Percentiles rank a stretch among this genome's conserved stretches.
These are phyloP conservation scores for Lepiota venenata DNA, from an alignment of 768 basidiomycete species.

Conservation along the genomic window DNA sequence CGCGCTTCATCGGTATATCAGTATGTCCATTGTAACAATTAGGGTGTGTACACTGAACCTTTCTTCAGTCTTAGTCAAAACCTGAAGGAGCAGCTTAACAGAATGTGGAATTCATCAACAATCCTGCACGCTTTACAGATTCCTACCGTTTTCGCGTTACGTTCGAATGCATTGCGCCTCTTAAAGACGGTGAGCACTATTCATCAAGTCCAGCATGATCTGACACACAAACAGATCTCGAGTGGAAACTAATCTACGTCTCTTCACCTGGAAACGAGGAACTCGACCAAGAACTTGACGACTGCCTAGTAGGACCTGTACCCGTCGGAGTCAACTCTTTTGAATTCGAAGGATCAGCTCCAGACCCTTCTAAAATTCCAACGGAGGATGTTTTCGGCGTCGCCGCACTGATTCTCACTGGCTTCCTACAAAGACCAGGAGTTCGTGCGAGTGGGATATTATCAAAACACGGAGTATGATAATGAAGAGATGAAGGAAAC, in stretches of 20 bases:
- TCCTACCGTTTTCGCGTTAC: conserved; percentile 92
- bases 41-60: conserved; percentile 38
- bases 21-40: conserved; percentile 63
- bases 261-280: conserved; percentile 89
- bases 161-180: conserved; percentile 91
- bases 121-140: conserved; percentile 89
- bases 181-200: conserved; percentile 70
- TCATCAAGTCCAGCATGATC: background rate
- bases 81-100: conserved; percentile 21
- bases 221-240: conserved; percentile 62
- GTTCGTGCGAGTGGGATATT: conserved; percentile 99
- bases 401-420: conserved; percentile 94
- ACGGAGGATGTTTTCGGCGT: conserved; percentile 91
- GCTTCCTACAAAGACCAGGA: conserved; percentile 95
- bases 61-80: conserved; percentile 8
- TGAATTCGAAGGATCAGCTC: conserved; percentile 89
- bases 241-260: conserved; percentile 98
- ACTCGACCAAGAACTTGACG: conserved; percentile 96
- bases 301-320: conserved; percentile 96
- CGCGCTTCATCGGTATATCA: background rate
- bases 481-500: conserved; percentile 85
- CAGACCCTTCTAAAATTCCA: conserved; percentile 82
- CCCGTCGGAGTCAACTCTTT: conserved; percentile 97
- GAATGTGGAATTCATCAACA: conserved; percentile 91
- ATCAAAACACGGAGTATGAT: conserved; percentile 99